Base-by-base conservation (phyloP, 2,329 filamentous ascomycete genomes). In the Aspergillus calidoustus region DNA sequence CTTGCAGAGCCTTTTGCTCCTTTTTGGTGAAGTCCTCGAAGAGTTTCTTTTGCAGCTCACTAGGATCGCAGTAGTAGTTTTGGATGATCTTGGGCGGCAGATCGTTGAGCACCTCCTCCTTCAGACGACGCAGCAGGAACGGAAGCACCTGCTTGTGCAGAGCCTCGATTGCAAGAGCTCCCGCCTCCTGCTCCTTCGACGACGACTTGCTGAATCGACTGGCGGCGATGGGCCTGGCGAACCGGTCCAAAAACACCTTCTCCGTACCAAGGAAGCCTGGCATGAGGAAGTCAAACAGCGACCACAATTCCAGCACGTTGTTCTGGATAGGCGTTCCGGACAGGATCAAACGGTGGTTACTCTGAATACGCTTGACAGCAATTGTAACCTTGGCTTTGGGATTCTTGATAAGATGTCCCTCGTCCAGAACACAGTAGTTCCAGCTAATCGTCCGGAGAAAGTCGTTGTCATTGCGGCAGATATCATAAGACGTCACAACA, bases 11-110 rank as follows among this genome's bases (percentile, higher is more conserved):
- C 78, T 93, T 96, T 72, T 92, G 89, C 75, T 99, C 94, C 68
- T 93, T 96, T 84, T 91, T 96, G 23, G 89, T 91, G 75, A 99
- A 99, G 74, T 98, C 94, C 49, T 98, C 95, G 71, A 99, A 99
- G 0, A 99, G 86, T 75, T 92, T 96, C 81, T 90, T 91, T 77
- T 99, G 95, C 55, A 99, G 82, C 60, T 99, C 95, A 71, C 92
- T 97, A 19, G 97, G 88, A 72, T 99, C 95, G 77, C 95, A 99
- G 80, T 99, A 99, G 81, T 99, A 99, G 77, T 99, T 99, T 76
- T 99, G 95, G 55, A 99, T 82, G 71, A 99, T 99, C 87, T 99
- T 99, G 7, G 95, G 95, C 2, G 95, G 95, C 8, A 99, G 83
- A 71, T 99, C 95, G 69, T 99, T 91, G 62, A 99, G 83, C 19